Evolutionary conservation across 2,329 filamentous ascomycete species (phyloP).

Genomic region (Talaromyces marneffei): DNA sequence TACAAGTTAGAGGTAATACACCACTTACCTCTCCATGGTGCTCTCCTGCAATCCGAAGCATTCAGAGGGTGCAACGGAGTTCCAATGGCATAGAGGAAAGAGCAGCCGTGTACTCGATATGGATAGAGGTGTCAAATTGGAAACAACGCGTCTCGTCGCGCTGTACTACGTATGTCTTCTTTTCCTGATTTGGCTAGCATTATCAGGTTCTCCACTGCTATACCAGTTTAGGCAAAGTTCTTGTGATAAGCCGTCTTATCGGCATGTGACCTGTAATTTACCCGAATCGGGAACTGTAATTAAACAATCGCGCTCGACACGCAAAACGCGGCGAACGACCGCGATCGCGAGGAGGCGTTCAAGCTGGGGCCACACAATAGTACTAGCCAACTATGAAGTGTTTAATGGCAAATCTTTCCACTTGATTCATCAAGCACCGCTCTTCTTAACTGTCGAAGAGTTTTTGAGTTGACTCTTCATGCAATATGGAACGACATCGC

Average conservation of each 20-base stretch:
- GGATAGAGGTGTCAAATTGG: background rate
- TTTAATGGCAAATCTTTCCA: background rate
- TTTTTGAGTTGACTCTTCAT: background rate
- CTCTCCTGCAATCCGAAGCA: background rate
- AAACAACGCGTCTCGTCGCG: background rate
- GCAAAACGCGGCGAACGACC: slow-evolving; percentile 10
- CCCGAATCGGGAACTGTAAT: slow-evolving; percentile 11
- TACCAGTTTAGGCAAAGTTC: background rate
- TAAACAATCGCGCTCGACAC: slow-evolving; percentile 12
- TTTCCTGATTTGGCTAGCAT: background rate
- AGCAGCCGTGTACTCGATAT: background rate
- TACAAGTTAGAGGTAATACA: background rate
- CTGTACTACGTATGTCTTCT: background rate
- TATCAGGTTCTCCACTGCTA: background rate
- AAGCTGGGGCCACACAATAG: slow-evolving; percentile 1
- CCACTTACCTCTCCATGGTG: background rate
- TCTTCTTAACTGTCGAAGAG: background rate
- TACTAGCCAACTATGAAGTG: slow-evolving; percentile 4
- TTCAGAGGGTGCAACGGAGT: background rate
- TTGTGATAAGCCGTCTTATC: background rate
- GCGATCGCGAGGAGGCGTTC: slow-evolving; percentile 12
- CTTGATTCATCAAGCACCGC: background rate
- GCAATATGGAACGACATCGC: slow-evolving; percentile 9
- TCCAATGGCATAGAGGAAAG: background rate
- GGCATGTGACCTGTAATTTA: slow-evolving; percentile 10